Percentiles rank a stretch among this genome's conserved stretches.
Evolutionary conservation across 2,329 filamentous ascomycete species (phyloP).

Genomic region (Chaetothyriales sp.): DNA sequence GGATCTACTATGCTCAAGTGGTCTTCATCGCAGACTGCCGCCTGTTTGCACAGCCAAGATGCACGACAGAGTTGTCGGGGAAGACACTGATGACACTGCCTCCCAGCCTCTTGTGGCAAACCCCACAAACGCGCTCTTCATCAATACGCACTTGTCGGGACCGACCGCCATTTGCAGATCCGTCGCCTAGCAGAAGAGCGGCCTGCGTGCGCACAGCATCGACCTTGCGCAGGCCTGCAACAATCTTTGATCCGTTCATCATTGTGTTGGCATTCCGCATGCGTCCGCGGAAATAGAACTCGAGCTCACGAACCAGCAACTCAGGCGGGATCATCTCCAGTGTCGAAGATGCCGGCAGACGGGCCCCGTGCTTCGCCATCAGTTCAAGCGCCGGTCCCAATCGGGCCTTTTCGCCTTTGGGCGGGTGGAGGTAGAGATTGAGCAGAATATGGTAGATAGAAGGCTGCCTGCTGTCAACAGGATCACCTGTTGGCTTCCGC

Average conservation of each 20-base stretch:
- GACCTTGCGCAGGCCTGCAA: conserved; percentile 61
- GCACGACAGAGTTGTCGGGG: conserved; percentile 61
- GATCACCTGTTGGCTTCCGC: conserved; percentile 31
- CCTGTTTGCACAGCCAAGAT: conserved; percentile 60
- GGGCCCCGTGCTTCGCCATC: conserved; percentile 82
- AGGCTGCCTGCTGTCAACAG: conserved; percentile 44
- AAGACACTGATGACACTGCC: conserved; percentile 82
- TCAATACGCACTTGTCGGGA: conserved; percentile 63
- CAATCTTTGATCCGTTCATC: conserved; percentile 66
- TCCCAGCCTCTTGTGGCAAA: conserved; percentile 86
- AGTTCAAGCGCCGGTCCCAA: conserved; percentile 71
- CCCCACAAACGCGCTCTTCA: conserved; percentile 79
- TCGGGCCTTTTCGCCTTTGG: conserved; percentile 55
- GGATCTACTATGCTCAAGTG: neutral
- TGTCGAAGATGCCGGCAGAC: conserved; percentile 75
- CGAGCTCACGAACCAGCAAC: conserved; percentile 64
- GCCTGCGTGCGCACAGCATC: conserved; percentile 67
- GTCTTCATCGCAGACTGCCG: conserved; percentile 16
- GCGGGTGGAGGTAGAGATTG: conserved; percentile 74
- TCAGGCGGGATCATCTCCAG: conserved; percentile 71
- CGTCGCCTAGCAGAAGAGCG: conserved; percentile 58
- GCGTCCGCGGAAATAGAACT: conserved; percentile 81
- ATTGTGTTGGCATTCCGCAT: conserved; percentile 75
- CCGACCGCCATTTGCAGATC: conserved; percentile 37
- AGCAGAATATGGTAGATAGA: conserved; percentile 89